Percentiles rank a stretch among this genome's conserved stretches.
phyloP scores from a whole-genome alignment of 306 rosid species.

The Quercus parvula region DNA sequence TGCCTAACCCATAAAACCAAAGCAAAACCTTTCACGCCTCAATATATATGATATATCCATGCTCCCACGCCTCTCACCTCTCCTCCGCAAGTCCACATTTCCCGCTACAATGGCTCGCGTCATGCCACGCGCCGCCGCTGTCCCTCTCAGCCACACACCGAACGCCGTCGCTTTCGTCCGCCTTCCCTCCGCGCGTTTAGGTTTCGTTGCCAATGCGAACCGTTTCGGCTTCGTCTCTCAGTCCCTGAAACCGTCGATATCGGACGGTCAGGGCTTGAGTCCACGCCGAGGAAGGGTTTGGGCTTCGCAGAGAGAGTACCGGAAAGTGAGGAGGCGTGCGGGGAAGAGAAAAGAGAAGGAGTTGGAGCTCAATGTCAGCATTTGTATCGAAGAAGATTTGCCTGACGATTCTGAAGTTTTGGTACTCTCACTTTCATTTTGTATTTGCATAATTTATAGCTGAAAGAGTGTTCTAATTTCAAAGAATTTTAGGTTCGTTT shows the following conservation, averaged over 20 bases:
- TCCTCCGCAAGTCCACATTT: slow-evolving; percentile 33
- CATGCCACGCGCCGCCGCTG: slow-evolving; percentile 32
- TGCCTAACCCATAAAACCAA: neutral
- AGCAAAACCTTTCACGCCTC: neutral
- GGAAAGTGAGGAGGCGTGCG: slow-evolving; percentile 52
- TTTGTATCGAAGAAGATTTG: slow-evolving; percentile 69
- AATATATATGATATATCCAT: neutral
- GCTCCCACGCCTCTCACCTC: slow-evolving; percentile 43
- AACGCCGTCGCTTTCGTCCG: slow-evolving; percentile 6
- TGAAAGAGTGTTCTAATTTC: neutral
- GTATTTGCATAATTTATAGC: neutral
- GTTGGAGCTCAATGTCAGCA: slow-evolving; percentile 56
- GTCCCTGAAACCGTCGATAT: slow-evolving; percentile 19
- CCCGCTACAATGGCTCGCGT: slow-evolving; percentile 53
- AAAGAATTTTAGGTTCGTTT: neutral
- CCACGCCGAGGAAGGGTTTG: slow-evolving; percentile 18
- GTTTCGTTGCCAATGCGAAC: neutral
- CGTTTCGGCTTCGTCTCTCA: neutral
- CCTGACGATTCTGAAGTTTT: slow-evolving; percentile 72
- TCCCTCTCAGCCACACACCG: slow-evolving; percentile 7
- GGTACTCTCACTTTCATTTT: slow-evolving; percentile 31
- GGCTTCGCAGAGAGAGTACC: slow-evolving; percentile 54
- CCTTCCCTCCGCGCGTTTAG: slow-evolving; percentile 3
- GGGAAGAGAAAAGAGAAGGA: slow-evolving; percentile 52
- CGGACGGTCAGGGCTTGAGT: slow-evolving; percentile 22